These are phyloP conservation scores for Colletotrichum sp. DNA, from an alignment of 2,329 filamentous ascomycete species.

Conservation along the genomic window DNA sequence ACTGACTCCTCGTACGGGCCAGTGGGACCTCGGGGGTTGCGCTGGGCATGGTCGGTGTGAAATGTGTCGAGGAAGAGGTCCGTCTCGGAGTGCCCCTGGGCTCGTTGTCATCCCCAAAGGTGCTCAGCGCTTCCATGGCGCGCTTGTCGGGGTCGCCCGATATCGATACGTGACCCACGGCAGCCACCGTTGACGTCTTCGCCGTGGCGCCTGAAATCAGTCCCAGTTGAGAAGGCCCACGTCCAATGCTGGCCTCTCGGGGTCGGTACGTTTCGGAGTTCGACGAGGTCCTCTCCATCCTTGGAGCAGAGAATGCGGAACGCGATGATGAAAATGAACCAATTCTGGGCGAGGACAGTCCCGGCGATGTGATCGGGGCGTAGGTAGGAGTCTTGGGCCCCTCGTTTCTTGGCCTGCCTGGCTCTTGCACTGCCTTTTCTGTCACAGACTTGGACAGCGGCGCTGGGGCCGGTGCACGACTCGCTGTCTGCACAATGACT, in stretches of 20 bases:
- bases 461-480: background rate
- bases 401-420: background rate
- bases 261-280: conserved; percentile 14
- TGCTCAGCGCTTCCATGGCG: conserved; percentile 28
- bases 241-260: conserved; percentile 27
- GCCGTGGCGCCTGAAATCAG: conserved; percentile 29
- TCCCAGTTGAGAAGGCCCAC: conserved; percentile 28
- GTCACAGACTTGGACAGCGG: conserved; percentile 1
- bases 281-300: conserved; percentile 11
- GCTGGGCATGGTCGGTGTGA: conserved; percentile 56
- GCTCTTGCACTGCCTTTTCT: background rate
- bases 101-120: background rate
- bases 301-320: conserved; percentile 7
- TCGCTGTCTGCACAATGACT: background rate
- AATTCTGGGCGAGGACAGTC: conserved; percentile 1
- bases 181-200: conserved; percentile 16
- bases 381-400: conserved; percentile 6
- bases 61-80: conserved; percentile 36
- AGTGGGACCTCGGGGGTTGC: conserved; percentile 50
- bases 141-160: conserved; percentile 8
- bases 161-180: conserved; percentile 17
- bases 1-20: conserved; percentile 64
- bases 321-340: conserved; percentile 16
- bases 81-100: conserved; percentile 15
- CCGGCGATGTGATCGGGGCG: background rate